Evolutionary conservation across 495 filamentous ascomycete genomes (phyloP).

Genomic region (Pyronema omphalodes): DNA sequence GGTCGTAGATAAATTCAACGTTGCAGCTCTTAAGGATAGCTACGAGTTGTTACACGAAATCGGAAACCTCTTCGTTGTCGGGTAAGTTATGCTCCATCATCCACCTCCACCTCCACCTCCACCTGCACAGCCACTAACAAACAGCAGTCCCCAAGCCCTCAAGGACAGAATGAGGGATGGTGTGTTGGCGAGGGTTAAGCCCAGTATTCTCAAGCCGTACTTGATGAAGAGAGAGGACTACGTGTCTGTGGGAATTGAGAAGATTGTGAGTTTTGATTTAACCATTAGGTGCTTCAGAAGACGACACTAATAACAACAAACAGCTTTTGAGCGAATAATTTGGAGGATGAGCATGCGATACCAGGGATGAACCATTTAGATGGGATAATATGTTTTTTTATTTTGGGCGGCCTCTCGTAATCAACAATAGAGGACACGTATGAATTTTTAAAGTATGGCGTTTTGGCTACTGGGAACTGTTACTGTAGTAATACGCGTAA

Average conservation of each 20-base stretch:
- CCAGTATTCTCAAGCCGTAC: conserved; percentile 18
- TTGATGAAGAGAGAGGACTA: conserved; percentile 23
- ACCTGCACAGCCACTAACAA: background rate
- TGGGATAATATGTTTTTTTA: no score
- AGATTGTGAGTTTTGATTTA: conserved; percentile 7
- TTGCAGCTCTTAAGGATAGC: conserved; percentile 45
- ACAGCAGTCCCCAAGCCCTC: conserved; percentile 11
- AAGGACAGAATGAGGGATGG: conserved; percentile 23
- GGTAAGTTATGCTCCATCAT: conserved; percentile 19
- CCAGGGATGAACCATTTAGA: no score
- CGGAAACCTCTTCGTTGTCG: conserved; percentile 91
- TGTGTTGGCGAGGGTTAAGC: conserved; percentile 20
- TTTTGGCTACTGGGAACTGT: no score
- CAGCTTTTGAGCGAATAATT: conserved; percentile 2
- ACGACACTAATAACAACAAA: background rate
- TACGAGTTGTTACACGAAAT: conserved; percentile 83
- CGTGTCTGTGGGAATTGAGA: conserved; percentile 19
- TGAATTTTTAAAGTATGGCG: no score
- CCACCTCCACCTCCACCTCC: no score
- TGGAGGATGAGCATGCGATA: background rate
- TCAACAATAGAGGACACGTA: no score
- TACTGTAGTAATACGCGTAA: no score
- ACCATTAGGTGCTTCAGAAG: background rate
- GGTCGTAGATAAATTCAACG: conserved; percentile 59
- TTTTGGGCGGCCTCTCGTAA: no score